Evolutionary conservation across 139 green algal species (phyloP).

Genomic region (Yamagishiella unicocca): DNA sequence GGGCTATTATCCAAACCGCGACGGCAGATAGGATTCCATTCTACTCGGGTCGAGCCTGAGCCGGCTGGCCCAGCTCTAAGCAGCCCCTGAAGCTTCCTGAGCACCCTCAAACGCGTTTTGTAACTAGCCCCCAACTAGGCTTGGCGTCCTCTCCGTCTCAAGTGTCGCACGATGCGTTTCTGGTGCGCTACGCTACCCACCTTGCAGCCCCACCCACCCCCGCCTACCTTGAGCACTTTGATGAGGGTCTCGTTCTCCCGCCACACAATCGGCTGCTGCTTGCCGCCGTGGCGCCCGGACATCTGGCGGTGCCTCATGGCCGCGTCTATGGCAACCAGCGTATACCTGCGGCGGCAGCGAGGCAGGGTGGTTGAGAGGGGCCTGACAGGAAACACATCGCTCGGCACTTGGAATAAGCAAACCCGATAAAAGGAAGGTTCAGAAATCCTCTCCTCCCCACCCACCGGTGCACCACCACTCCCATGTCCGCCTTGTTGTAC

Average conservation of each 20-base stretch:
- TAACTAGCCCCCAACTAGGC: too few species aligned
- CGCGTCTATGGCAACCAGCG: constrained; percentile 2
- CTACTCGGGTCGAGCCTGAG: too few species aligned
- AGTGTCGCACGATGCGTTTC: too few species aligned
- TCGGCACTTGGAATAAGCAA: too few species aligned
- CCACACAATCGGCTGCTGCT: background rate
- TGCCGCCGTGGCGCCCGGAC: background rate
- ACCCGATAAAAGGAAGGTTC: background rate
- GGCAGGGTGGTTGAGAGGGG: background rate
- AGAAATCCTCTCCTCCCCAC: background rate
- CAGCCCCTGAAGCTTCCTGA: too few species aligned
- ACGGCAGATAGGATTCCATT: too few species aligned
- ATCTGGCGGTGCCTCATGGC: background rate
- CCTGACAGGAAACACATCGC: too few species aligned
- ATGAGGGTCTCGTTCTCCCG: constrained; percentile 40
- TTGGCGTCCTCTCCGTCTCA: too few species aligned
- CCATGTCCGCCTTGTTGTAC: constrained; percentile 98
- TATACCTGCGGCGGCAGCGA: constrained; percentile 14
- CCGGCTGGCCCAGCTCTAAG: too few species aligned
- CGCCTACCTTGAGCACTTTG: constrained; percentile 55
- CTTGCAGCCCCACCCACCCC: background rate
- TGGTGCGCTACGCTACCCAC: too few species aligned
- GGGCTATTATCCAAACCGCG: too few species aligned
- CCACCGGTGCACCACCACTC: constrained; percentile 92
- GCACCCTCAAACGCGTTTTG: too few species aligned